Conservation (phyloP, 257 asterid genomes). For the Capsicum chinense region DNA sequence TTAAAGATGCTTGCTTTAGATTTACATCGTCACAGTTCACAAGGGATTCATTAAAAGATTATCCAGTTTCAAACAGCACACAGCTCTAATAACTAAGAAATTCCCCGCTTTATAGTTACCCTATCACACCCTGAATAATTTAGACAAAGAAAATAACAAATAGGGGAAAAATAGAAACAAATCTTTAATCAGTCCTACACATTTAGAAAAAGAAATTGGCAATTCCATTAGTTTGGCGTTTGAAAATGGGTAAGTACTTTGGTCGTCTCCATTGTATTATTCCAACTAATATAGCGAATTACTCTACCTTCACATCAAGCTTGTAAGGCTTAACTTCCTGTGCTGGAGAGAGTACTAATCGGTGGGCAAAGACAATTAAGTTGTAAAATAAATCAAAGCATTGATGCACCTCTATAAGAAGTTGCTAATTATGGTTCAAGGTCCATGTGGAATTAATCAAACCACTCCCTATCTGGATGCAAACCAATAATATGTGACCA, state of each 20-base stretch:
- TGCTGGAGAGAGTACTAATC: background rate
- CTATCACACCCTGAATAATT: background rate
- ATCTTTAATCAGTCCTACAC: background rate
- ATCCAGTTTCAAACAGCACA: conserved; percentile 15
- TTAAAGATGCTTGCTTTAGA: background rate
- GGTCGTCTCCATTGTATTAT: background rate
- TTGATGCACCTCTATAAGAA: background rate
- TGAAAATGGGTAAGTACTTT: background rate
- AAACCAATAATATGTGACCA: background rate
- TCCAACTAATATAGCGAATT: background rate
- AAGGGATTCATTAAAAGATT: background rate
- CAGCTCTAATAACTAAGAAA: no score
- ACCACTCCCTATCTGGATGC: background rate
- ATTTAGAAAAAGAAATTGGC: background rate
- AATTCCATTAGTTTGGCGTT: background rate
- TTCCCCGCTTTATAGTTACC: background rate
- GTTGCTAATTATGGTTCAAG: background rate
- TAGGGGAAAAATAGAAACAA: background rate
- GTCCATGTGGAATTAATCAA: background rate
- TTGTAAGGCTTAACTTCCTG: background rate
- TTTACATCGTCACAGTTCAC: conserved; percentile 11
- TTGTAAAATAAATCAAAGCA: background rate
- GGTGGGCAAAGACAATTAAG: background rate
- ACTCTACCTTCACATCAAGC: background rate
- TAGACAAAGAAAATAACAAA: background rate